Evolutionary conservation across 2,329 filamentous ascomycete species (phyloP).

Genomic region (Pyricularia sp.): DNA sequence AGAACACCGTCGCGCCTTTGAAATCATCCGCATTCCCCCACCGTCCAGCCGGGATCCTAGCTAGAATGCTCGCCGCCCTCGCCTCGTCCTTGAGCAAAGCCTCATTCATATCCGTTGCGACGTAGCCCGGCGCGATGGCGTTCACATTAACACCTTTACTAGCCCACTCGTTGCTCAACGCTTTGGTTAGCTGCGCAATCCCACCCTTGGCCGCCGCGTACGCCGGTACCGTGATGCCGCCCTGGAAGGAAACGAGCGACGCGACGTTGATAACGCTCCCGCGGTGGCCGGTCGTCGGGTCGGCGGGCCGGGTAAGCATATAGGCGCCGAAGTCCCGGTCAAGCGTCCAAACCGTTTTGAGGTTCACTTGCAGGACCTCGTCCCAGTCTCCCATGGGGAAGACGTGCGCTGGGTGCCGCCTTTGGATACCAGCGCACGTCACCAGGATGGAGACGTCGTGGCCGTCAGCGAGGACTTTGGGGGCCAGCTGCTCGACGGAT

Average conservation of each 20-base stretch:
- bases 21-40: conserved; percentile 65
- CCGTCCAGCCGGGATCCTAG: conserved; percentile 54
- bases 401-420: conserved; percentile 50
- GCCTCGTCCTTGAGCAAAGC: conserved; percentile 52
- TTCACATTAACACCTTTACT: conserved; percentile 57
- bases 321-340: conserved; percentile 52
- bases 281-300: conserved; percentile 23
- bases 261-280: conserved; percentile 58
- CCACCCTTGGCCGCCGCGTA: conserved; percentile 60
- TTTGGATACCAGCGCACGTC: conserved; percentile 60
- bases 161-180: conserved; percentile 60
- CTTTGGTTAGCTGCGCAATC: conserved; percentile 55
- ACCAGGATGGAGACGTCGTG: conserved; percentile 46
- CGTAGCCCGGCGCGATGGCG: conserved; percentile 61
- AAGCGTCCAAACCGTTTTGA: conserved; percentile 54
- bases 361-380: conserved; percentile 46
- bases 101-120: conserved; percentile 62
- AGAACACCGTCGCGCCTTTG: conserved; percentile 69
- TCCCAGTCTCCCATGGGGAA: conserved; percentile 58
- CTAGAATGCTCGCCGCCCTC: conserved; percentile 50
- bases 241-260: conserved; percentile 55
- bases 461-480: conserved; percentile 11
- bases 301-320: conserved; percentile 35
- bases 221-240: conserved; percentile 59
- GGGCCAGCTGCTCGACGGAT: conserved; percentile 2